Evolutionary conservation across 106 monocot genomes (phyloP).

Genomic region (Platanthera zijinensis): DNA sequence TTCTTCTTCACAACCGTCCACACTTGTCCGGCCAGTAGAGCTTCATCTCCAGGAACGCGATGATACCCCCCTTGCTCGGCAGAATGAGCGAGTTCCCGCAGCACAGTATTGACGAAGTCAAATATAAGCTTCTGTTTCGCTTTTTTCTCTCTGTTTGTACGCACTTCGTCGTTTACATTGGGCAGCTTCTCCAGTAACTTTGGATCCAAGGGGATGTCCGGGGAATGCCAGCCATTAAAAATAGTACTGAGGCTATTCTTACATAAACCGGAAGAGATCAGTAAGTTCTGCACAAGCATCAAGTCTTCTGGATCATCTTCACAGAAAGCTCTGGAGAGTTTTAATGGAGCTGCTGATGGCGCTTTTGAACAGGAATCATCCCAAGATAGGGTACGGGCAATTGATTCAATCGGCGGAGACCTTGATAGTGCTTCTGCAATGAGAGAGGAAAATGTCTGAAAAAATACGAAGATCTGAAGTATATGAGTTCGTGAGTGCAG

Average conservation of each 20-base stretch:
- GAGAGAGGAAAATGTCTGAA: not conserved
- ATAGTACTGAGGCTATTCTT: slow-evolving; percentile 16
- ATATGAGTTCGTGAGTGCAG: not conserved
- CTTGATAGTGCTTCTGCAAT: slow-evolving; percentile 31
- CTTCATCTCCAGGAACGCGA: not conserved
- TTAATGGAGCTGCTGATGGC: slow-evolving; percentile 18
- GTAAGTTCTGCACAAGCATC: slow-evolving; percentile 40
- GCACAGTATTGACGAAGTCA: slow-evolving; percentile 36
- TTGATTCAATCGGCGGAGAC: slow-evolving; percentile 59
- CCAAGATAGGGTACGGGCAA: slow-evolving; percentile 50
- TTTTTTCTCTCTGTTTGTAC: slow-evolving; percentile 22
- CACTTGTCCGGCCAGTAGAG: slow-evolving; percentile 14
- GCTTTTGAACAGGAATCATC: slow-evolving; percentile 20
- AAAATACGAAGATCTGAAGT: not conserved
- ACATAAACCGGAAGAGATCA: slow-evolving; percentile 35
- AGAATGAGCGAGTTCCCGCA: slow-evolving; percentile 19
- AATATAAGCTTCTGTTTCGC: slow-evolving; percentile 47
- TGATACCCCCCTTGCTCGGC: not conserved
- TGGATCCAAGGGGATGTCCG: slow-evolving; percentile 47
- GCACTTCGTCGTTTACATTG: slow-evolving; percentile 29
- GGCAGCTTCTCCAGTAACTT: slow-evolving; percentile 36
- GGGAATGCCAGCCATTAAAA: slow-evolving; percentile 40
- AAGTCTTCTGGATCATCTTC: slow-evolving; percentile 34
- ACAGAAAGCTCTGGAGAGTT: slow-evolving; percentile 20
- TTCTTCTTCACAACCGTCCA: slow-evolving; percentile 14